Evolutionary conservation across 306 rosid genomes (phyloP).

Genomic region (Lathyrus tuberosus): DNA sequence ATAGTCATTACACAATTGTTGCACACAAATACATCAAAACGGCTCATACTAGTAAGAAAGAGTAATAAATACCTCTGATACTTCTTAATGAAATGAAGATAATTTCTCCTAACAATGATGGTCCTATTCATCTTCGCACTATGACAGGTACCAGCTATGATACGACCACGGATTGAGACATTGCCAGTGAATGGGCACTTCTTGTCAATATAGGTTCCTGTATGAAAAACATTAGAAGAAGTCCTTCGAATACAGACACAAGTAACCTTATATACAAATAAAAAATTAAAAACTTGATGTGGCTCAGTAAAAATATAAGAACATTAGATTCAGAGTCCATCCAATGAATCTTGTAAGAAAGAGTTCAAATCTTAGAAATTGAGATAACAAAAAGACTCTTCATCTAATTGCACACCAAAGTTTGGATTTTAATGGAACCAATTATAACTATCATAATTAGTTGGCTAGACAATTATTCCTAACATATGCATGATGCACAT

Average conservation of each 20-base stretch:
- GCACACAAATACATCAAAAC: neutral
- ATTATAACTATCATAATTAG: neutral
- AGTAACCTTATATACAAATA: neutral
- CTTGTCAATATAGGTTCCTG: conserved; percentile 16
- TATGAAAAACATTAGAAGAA: neutral
- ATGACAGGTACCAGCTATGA: neutral
- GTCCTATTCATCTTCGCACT: conserved; percentile 9
- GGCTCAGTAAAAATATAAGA: neutral
- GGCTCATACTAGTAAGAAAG: neutral
- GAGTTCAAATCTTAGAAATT: too few relatives aligned
- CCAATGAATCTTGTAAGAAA: neutral
- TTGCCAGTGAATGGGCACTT: neutral
- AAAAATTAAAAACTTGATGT: neutral
- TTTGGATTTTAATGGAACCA: neutral
- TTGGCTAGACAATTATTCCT: neutral
- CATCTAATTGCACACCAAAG: neutral
- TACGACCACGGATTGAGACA: conserved; percentile 10
- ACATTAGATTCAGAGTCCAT: neutral
- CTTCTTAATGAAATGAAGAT: conserved; percentile 8
- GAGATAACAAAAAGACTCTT: neutral
- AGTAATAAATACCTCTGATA: neutral
- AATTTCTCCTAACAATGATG: conserved; percentile 1
- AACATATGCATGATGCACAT: neutral
- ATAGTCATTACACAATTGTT: neutral
- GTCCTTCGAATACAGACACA: neutral